phyloP scores from a whole-genome alignment of 176 grass and related monocot genomes.

The Eleusine coracana region DNA sequence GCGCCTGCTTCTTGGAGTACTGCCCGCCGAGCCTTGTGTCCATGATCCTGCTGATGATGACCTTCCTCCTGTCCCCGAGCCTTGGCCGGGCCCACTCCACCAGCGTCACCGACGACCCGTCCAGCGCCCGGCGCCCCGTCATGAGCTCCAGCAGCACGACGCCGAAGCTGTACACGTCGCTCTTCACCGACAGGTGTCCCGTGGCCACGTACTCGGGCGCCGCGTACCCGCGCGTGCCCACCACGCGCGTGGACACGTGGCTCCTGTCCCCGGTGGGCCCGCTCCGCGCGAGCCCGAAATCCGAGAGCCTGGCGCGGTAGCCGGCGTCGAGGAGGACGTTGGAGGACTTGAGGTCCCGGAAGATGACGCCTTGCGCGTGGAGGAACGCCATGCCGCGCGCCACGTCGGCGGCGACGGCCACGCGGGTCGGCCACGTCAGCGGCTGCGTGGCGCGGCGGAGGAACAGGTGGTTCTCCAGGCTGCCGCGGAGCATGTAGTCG shows the following conservation, averaged over 20 bases:
- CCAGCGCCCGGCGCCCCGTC: constrained; percentile 62
- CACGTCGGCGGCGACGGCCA: constrained; percentile 69
- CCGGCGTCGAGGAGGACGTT: constrained; percentile 80
- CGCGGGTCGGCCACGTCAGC: constrained; percentile 61
- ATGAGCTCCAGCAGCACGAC: constrained; percentile 80
- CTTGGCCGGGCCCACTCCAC: constrained; percentile 83
- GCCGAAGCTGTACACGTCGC: constrained; percentile 85
- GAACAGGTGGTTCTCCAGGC: constrained; percentile 97
- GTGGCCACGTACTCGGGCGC: constrained; percentile 79
- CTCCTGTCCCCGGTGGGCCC: constrained; percentile 70
- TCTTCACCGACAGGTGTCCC: constrained; percentile 80
- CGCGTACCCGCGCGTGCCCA: constrained; percentile 73
- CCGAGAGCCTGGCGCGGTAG: constrained; percentile 81
- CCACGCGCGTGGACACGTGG: constrained; percentile 79
- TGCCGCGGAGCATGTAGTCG: constrained; percentile 84
- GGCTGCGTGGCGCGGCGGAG: constrained; percentile 72
- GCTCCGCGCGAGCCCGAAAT: constrained; percentile 75
- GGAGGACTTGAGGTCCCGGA: constrained; percentile 87
- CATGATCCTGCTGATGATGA: constrained; percentile 73
- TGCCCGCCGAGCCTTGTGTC: constrained; percentile 84
- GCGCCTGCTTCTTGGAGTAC: constrained; percentile 82
- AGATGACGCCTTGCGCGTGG: constrained; percentile 60
- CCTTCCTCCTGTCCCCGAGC: constrained; percentile 52
- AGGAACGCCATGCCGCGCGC: constrained; percentile 72
- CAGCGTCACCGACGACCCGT: constrained; percentile 49